Percentiles rank a stretch among this genome's conserved stretches.
phyloP scores from a whole-genome alignment of 768 basidiomycete genomes.

The Tremella yokohamensis region DNA sequence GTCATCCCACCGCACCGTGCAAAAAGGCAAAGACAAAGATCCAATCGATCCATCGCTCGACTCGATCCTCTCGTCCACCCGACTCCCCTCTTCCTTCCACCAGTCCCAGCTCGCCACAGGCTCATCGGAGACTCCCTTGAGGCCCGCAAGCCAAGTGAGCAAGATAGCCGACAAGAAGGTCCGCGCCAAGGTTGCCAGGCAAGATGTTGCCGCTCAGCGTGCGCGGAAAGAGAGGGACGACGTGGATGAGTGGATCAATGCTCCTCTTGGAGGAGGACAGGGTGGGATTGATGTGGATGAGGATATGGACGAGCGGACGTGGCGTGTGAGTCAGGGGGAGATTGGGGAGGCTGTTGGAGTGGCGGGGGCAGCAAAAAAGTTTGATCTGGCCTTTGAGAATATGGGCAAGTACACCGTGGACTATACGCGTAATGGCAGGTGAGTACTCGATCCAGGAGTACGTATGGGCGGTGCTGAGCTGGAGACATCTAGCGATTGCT shows the following conservation, averaged over 20 bases:
- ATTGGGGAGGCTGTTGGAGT: conserved; percentile 56
- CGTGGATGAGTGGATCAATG: conserved; percentile 47
- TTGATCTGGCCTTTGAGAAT: conserved; percentile 76
- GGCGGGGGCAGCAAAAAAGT: conserved; percentile 53
- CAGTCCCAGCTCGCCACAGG: conserved; percentile 46
- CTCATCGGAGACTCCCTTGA: neutral
- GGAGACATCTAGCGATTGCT: conserved; percentile 78
- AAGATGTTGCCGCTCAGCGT: conserved; percentile 53
- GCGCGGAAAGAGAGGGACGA: conserved; percentile 60
- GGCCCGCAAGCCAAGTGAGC: conserved; percentile 7
- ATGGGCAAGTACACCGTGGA: conserved; percentile 74
- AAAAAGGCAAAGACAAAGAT: conserved; percentile 40
- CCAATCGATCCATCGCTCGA: conserved; percentile 58
- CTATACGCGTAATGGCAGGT: conserved; percentile 90
- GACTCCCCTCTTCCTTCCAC: conserved; percentile 67
- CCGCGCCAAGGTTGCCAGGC: conserved; percentile 63
- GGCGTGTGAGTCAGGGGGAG: conserved; percentile 79
- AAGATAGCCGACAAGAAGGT: conserved; percentile 74
- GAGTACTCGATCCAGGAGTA: conserved; percentile 38
- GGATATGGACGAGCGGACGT: conserved; percentile 75
- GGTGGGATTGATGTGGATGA: conserved; percentile 74
- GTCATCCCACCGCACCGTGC: conserved; percentile 43
- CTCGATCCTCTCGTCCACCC: conserved; percentile 61
- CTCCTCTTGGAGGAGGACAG: conserved; percentile 62
- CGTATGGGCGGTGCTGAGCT: neutral